Conservation (phyloP, 176 grass and related monocot species). For the Rhipidocladum racemiflorum region DNA sequence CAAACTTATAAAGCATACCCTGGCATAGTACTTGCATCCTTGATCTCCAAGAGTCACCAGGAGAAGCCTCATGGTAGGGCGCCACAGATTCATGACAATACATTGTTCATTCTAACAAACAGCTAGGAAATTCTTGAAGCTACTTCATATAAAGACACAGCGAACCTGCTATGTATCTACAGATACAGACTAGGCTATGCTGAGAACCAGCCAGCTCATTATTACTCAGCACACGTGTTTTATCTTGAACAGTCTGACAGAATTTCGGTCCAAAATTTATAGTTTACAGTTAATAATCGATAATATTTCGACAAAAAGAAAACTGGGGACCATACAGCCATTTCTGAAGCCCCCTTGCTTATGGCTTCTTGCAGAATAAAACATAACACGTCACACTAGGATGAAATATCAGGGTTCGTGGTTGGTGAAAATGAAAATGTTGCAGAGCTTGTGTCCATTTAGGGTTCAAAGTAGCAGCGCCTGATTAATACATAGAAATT, state of each 20-base stretch:
- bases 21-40: conserved; percentile 93
- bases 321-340: background rate
- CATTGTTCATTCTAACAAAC: no score
- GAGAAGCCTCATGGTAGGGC: conserved; percentile 70
- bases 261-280: background rate
- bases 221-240: background rate
- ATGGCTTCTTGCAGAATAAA: background rate
- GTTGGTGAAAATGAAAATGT: no score
- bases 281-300: background rate
- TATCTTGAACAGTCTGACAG: background rate
- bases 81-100: conserved; percentile 78
- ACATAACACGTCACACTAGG: background rate
- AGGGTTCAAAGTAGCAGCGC: no score
- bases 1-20: conserved; percentile 50
- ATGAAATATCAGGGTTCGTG: no score
- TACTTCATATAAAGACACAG: no score
- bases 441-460: no score
- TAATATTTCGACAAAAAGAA: background rate
- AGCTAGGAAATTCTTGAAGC: no score
- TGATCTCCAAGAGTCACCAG: conserved; percentile 80
- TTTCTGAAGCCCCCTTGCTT: background rate
- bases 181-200: no score
- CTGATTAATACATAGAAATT: no score
- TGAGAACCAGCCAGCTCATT: background rate
- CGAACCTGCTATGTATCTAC: no score